A percentile compares a stretch with the other conserved stretches of the same genome.
Conservation (phyloP, 257 asterid species). For the Capsicum pubescens region DNA sequence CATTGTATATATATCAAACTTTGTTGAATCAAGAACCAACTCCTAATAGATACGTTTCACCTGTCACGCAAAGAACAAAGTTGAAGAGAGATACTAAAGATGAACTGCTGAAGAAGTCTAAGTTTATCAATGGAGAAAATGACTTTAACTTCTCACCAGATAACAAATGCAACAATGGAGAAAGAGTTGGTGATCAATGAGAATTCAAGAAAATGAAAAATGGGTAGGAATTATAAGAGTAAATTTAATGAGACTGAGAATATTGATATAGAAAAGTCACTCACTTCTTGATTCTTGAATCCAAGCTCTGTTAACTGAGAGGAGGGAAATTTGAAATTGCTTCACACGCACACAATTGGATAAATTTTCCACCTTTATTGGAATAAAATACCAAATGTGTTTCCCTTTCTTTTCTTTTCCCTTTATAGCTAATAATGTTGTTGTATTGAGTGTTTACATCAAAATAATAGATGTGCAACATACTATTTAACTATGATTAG, state of each 20-base stretch:
- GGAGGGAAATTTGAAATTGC: constrained; percentile 9
- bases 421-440: too few species aligned
- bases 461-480: too few species aligned
- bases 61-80: background rate
- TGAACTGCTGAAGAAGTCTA: background rate
- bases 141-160: background rate
- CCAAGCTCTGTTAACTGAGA: background rate
- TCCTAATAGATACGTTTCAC: background rate
- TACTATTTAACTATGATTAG: too few species aligned
- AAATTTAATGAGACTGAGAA: background rate
- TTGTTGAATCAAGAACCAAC: background rate
- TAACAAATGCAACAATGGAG: background rate
- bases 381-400: too few species aligned
- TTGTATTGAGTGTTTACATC: background rate
- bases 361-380: background rate
- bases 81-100: background rate
- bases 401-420: too few species aligned
- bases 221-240: background rate
- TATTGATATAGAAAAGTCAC: background rate
- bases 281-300: background rate
- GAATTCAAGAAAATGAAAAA: background rate
- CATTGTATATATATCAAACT: too few species aligned
- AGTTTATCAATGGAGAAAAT: background rate
- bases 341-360: too few species aligned
- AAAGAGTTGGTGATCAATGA: background rate